Percentiles rank a stretch among this genome's conserved stretches.
Evolutionary conservation across 768 basidiomycete genomes (phyloP).

Genomic region (Serpula lacrymans): DNA sequence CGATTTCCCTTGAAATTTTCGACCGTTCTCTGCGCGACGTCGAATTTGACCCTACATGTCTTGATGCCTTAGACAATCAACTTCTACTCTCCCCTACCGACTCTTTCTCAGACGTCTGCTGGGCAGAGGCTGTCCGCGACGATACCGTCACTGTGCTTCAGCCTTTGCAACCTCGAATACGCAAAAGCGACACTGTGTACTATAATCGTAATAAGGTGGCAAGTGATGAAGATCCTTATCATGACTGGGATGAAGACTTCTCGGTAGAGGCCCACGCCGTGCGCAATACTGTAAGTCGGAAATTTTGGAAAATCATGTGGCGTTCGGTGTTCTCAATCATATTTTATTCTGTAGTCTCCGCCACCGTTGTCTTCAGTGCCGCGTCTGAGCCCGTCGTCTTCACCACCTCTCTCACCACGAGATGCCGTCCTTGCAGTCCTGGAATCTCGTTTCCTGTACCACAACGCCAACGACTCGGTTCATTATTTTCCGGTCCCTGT

Average conservation of each 20-base stretch:
- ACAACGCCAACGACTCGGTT: conserved; percentile 26
- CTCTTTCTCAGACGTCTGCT: conserved; percentile 42
- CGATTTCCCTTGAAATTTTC: conserved; percentile 28
- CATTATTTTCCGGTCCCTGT: conserved; percentile 32
- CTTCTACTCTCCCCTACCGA: conserved; percentile 37
- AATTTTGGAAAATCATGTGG: too few species aligned
- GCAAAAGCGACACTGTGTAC: conserved; percentile 19
- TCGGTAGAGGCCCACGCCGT: conserved; percentile 21
- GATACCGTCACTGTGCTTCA: conserved; percentile 23
- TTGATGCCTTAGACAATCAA: conserved; percentile 40
- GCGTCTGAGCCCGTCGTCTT: conserved; percentile 5
- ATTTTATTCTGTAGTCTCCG: too few species aligned
- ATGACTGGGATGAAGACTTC: conserved; percentile 33
- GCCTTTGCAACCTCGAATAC: conserved; percentile 30
- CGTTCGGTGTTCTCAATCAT: too few species aligned
- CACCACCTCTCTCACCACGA: conserved; percentile 19
- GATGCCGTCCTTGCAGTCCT: conserved; percentile 28
- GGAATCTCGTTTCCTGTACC: conserved; percentile 25
- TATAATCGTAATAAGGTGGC: conserved; percentile 32
- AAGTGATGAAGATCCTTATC: conserved; percentile 32
- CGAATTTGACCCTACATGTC: conserved; percentile 38
- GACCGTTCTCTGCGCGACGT: conserved; percentile 32
- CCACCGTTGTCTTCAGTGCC: too few species aligned
- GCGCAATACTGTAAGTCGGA: too few species aligned
- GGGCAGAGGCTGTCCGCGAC: conserved; percentile 37